Conservation (phyloP, 2,329 filamentous ascomycete species). For the Ophiostoma novo-ulmi region DNA sequence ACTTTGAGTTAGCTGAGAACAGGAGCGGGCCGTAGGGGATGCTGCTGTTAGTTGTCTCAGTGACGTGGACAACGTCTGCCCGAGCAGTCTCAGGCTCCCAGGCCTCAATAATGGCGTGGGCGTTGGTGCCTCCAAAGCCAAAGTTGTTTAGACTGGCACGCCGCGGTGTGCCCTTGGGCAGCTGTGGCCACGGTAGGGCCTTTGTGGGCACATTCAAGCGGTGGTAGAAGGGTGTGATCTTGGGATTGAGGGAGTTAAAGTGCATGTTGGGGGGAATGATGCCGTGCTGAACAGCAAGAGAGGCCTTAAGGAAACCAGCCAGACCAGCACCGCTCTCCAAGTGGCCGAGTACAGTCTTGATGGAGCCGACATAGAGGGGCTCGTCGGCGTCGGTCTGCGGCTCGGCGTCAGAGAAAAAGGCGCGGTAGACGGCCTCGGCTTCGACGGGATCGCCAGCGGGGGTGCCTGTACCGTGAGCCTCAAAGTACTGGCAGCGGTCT, state of each 20-base stretch:
- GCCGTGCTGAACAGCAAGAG: constrained; percentile 39
- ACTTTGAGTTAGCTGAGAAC: constrained; percentile 37
- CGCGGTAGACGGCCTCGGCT: constrained; percentile 40
- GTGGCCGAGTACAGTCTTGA: constrained; percentile 47
- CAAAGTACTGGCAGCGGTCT: constrained; percentile 44
- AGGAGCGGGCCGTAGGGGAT: constrained; percentile 32
- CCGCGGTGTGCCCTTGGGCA: constrained; percentile 36
- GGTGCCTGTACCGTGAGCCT: constrained; percentile 42
- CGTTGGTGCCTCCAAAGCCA: constrained; percentile 43
- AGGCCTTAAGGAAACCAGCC: constrained; percentile 44
- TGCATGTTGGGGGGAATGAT: constrained; percentile 42
- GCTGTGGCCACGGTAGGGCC: constrained; percentile 35
- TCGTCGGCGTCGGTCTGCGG: neutral
- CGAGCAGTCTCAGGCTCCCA: constrained; percentile 29
- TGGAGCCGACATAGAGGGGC: constrained; percentile 38
- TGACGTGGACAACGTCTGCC: neutral
- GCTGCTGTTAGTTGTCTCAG: constrained; percentile 18
- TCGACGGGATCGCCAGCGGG: constrained; percentile 35
- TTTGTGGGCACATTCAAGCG: constrained; percentile 36
- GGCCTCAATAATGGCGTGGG: constrained; percentile 41
- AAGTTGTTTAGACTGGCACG: constrained; percentile 44
- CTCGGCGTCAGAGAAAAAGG: constrained; percentile 35
- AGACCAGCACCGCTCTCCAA: constrained; percentile 47
- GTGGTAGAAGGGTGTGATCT: constrained; percentile 36
- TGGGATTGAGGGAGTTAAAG: constrained; percentile 39